Evolutionary conservation across 2,329 filamentous ascomycete species (phyloP).

Genomic region (Tolypocladium inflatum): DNA sequence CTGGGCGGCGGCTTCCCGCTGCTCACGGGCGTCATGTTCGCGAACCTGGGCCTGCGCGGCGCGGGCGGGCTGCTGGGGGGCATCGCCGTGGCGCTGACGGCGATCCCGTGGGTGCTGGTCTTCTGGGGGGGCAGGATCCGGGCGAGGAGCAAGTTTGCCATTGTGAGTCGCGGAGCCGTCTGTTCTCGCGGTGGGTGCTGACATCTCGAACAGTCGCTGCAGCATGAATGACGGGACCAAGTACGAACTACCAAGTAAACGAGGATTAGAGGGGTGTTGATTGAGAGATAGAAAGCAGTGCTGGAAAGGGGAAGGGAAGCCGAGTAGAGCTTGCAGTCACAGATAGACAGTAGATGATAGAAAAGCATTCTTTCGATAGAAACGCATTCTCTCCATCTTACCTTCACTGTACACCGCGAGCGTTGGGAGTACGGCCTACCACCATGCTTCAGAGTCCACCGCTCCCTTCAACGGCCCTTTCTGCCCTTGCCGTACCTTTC

Average conservation of each 20-base stretch:
- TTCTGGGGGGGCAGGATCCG: constrained; percentile 72
- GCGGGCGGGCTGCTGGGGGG: constrained; percentile 70
- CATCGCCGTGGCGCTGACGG: constrained; percentile 56
- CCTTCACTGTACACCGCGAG: too few species aligned
- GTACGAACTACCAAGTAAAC: too few species aligned
- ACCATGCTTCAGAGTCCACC: not conserved
- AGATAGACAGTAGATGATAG: too few species aligned
- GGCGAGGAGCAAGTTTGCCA: constrained; percentile 66
- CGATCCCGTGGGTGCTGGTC: constrained; percentile 81
- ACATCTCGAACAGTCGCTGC: not conserved
- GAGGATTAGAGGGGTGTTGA: too few species aligned
- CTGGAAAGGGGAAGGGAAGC: too few species aligned
- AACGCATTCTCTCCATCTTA: too few species aligned
- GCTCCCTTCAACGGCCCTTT: not conserved
- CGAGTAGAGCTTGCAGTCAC: too few species aligned
- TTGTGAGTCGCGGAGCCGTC: constrained; percentile 28
- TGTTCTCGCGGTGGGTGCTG: not conserved
- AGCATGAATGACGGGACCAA: not conserved
- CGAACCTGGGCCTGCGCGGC: constrained; percentile 56
- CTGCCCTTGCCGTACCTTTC: not conserved
- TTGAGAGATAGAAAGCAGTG: too few species aligned
- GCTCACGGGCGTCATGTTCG: constrained; percentile 65
- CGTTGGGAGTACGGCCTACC: too few species aligned
- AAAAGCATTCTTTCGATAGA: too few species aligned
- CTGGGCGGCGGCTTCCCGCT: constrained; percentile 75